Evolutionary conservation across 2,329 filamentous ascomycete species (phyloP), one percentile per base, ranked within the genome.

Genomic region (Penicillium aurantiogriseum): DNA sequence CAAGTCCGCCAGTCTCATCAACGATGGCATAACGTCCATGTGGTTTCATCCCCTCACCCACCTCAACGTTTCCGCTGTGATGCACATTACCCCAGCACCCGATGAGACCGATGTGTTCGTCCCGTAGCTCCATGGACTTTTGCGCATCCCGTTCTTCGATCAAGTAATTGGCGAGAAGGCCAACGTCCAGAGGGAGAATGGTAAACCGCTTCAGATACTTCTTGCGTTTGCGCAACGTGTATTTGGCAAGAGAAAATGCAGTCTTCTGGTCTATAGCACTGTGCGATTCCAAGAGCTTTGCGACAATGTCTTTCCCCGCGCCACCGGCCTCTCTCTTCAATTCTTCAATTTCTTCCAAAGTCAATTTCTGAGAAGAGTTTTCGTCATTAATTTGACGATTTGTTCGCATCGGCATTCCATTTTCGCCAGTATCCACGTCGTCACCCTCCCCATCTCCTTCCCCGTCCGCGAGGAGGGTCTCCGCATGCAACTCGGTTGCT

Each of bases 261-360:
- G 94, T 97, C 81, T 99, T 99, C 77, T 97, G 89, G 65, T 96
- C 92, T 43, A 99, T 83, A 1, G 88, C 90, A 19, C 90, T 88
- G 74, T 99, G 94, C 43, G 92, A 94, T 31, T 92, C 83, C 75
- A 99, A 84, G 27, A 99, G 86, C 76, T 92, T 96, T n/a, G 90
- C 88, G 62, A 99, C 94, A 47, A 99, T 84, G 51, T 96, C 92
- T 72, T 90, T 89, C 13, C 92, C 93, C 0, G 91, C 90, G 5
- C 88, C 88, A 4, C 87, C 86, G 11, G 88, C 89, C 56, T 91
- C 82, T 67, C 82, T 83, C 73, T 91, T 91, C 62, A 90, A 75
- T 63, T 83, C 83, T 69, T 90, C 88, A 51, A 91, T 91, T 70
- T 90, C 88, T 23, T 83, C 80, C 76, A 87, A 81, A 1, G 85